Conservation (phyloP, 169 alveolate species). For the Perkinsus marinus region DNA sequence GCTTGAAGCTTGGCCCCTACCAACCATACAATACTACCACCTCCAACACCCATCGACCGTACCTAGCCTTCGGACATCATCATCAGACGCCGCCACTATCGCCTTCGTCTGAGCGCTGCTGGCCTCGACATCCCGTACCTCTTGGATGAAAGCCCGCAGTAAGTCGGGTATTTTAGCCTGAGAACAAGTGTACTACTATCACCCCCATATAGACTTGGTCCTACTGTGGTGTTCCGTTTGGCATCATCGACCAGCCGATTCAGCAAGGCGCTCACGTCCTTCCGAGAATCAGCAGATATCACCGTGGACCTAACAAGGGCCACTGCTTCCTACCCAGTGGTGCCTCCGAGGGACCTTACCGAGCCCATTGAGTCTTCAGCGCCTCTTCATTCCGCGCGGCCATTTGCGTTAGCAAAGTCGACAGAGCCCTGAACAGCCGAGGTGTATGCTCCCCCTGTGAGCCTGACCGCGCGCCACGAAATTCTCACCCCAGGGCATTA, state of each 20-base stretch:
- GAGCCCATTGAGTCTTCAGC: neutral
- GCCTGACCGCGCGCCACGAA: neutral
- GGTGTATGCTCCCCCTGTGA: neutral
- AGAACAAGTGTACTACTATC: neutral
- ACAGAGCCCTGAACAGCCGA: neutral
- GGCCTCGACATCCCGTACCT: neutral
- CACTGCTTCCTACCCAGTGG: neutral
- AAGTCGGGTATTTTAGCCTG: neutral
- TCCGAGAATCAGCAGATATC: neutral
- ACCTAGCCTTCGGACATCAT: neutral
- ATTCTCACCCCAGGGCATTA: neutral
- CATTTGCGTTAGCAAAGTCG: neutral
- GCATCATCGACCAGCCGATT: neutral
- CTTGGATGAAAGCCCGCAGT: neutral
- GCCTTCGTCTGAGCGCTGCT: neutral
- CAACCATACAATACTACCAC: neutral
- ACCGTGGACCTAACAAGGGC: neutral
- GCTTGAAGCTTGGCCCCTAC: neutral
- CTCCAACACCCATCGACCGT: neutral
- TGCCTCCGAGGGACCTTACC: neutral
- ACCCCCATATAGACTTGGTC: neutral
- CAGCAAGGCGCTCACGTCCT: neutral
- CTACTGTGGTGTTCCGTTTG: neutral
- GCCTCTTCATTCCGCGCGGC: neutral
- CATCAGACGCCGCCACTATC: neutral